phyloP scores from a whole-genome alignment of 192 early-diverging fungal species.

The Diversispora epigaea region DNA sequence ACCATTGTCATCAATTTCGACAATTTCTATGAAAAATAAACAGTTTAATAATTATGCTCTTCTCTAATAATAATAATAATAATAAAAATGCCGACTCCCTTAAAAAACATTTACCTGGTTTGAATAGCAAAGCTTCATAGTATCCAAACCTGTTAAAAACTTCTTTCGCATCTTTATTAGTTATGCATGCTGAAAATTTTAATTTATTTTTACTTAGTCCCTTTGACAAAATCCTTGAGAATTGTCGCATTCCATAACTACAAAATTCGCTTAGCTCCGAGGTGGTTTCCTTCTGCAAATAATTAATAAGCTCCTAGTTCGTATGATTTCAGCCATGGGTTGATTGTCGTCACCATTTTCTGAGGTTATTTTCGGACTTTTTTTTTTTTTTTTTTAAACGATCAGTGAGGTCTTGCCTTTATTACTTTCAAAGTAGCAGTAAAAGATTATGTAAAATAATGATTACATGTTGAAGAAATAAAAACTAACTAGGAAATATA shows the following conservation, averaged over 20 bases:
- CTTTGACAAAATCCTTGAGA: neutral
- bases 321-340: neutral
- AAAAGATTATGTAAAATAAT: too few relatives aligned
- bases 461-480: too few relatives aligned
- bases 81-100: neutral
- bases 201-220: neutral
- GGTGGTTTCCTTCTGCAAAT: neutral
- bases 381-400: too few relatives aligned
- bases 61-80: neutral
- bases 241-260: neutral
- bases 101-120: neutral
- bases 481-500: too few relatives aligned
- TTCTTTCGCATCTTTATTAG: neutral
- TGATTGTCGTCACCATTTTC: too few relatives aligned
- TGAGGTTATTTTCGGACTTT: too few relatives aligned
- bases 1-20: neutral
- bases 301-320: neutral
- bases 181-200: neutral
- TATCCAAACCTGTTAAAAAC: neutral
- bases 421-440: too few relatives aligned
- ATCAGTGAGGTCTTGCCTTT: too few relatives aligned
- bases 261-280: neutral
- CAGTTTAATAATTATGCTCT: too few relatives aligned
- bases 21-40: neutral
- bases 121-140: neutral